Conservation (phyloP, 805 yeast genomes). For the Yarrowia sp. region DNA sequence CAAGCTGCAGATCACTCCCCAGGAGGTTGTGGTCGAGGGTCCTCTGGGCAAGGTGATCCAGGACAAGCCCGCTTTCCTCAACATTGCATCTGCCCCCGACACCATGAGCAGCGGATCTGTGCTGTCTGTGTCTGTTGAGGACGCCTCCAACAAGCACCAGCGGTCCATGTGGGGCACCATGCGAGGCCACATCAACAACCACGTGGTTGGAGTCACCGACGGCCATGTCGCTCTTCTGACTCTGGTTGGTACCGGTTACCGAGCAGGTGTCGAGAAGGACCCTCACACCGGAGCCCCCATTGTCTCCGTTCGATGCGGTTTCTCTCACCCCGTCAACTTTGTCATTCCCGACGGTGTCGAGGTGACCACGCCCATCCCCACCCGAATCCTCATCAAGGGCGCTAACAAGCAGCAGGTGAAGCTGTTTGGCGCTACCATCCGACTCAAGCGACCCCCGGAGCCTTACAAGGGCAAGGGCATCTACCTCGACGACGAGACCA, state of each 20-base stretch:
- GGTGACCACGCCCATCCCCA: constrained; percentile 82
- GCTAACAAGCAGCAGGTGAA: constrained; percentile 85
- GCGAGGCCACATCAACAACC: constrained; percentile 77
- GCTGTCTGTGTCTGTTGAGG: constrained; percentile 60
- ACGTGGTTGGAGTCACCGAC: constrained; percentile 86
- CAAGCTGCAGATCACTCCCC: constrained; percentile 23
- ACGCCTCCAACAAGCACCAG: constrained; percentile 68
- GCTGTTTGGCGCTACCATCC: constrained; percentile 84
- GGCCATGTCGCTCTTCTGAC: constrained; percentile 88
- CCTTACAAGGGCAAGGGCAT: constrained; percentile 99
- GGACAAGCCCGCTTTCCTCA: constrained; percentile 33
- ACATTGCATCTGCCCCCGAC: constrained; percentile 10
- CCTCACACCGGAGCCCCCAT: constrained; percentile 56
- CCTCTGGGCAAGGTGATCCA: constrained; percentile 26
- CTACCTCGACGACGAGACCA: constrained; percentile 88
- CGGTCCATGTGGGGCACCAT: constrained; percentile 95
- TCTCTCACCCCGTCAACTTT: constrained; percentile 78
- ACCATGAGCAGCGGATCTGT: constrained; percentile 15
- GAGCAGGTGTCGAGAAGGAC: constrained; percentile 75
- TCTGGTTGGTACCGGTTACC: constrained; percentile 96
- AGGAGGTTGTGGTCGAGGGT: constrained; percentile 26
- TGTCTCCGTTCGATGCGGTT: constrained; percentile 85
- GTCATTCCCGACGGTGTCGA: constrained; percentile 77
- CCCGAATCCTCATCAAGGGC: constrained; percentile 86
- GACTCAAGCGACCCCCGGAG: constrained; percentile 93